Base-by-base conservation (phyloP, 2,329 filamentous ascomycete species). In the Chaetomiaceae sp. region DNA sequence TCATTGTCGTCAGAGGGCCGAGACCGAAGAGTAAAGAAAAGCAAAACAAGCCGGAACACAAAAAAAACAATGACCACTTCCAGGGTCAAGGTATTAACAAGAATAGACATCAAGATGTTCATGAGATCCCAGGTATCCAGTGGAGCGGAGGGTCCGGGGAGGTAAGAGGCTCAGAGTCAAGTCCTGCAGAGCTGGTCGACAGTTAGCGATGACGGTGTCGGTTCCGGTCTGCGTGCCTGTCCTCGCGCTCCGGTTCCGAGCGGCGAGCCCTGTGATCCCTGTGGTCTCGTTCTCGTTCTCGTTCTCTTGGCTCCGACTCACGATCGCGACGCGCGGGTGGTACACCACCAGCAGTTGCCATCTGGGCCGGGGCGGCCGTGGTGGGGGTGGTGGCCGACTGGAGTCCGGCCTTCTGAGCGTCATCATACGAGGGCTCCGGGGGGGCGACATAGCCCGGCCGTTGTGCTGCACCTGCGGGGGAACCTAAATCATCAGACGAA, bases 341-440 rank as follows among this genome's bases (percentile, higher is more conserved):
- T 20, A 53, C 54, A 63, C 66, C 67, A 65, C 66, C 67, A 65
- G 65, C 67, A 57, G 65, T 65, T 55, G 70, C 61, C 60, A 69
- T 68, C 65, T 71, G 72, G 63, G 70, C 64, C 61, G 66, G 55
- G 29, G 59, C 45, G 23, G 52, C 34, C 43, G 54, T 59, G 48
- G 57, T 68, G 58, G 71, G 63, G 60, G 70, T 68, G 46, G 70
- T 63, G 23, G 67, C 66, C 10, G 71, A 66, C 51, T 65, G 62
- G 45, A 72, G 67, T 59, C 67, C 60, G 56, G 68, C 69, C 54
- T 64, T 64, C 60, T 73, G 73, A 65, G 71, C 62, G 59, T 71
- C 70, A 57, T 78, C 77, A 75, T 78, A 81, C 71, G 78, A 75
- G 69, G 71, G 71, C 62, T 67, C 75, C 68, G 74, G 73, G 59